Base-by-base conservation (phyloP, 495 filamentous ascomycete species). In the Choiromyces venosus region DNA sequence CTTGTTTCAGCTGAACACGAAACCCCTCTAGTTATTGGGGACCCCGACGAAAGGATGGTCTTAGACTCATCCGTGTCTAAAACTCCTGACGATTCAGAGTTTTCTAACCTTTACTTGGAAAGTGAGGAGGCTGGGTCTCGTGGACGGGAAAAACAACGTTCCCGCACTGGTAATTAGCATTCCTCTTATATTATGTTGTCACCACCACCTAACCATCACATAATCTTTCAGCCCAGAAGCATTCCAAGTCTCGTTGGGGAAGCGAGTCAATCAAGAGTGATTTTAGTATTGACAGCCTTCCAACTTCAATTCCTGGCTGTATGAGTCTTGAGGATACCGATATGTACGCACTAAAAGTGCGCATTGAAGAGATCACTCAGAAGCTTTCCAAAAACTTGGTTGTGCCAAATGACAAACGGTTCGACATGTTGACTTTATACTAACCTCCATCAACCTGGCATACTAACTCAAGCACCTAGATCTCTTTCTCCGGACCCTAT, bases 301-400 rank as follows among this genome's bases (percentile, higher is more conserved):
- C 82, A 37, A 82, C 82, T 67, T 78, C 82, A 36, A 82, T 83
- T 66, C 75, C 76, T 71, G 78, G 74, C 64, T 73, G 74, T 38
- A 83, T 83, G 82, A 83, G 81, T 56, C 80, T 71, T 76, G 82
- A 83, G 68, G 81, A 83, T 70, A 75, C 79, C 29, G 82, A 83
- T 68, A 80, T 80, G 33, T 82, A 82, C 73, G 78, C 78, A 0
- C 75, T 82, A 40, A 80, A 83, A 65, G 61, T 83, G 65, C 82
- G 82, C 66, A 83, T 83, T 70, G 78, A 83, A 61, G 82, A 83
- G 73, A 83, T 83, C 46, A 79, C 79, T 37, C 82, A 83, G 71
- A 83, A 81, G 67, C 76, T 83, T 44, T 70, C 74, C 56, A 82
- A 79, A 70, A 80, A 81, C 56, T 73, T 79, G 73, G 72, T 80